Conservation (phyloP, 306 rosid species). For the Pyrus pyrifolia region DNA sequence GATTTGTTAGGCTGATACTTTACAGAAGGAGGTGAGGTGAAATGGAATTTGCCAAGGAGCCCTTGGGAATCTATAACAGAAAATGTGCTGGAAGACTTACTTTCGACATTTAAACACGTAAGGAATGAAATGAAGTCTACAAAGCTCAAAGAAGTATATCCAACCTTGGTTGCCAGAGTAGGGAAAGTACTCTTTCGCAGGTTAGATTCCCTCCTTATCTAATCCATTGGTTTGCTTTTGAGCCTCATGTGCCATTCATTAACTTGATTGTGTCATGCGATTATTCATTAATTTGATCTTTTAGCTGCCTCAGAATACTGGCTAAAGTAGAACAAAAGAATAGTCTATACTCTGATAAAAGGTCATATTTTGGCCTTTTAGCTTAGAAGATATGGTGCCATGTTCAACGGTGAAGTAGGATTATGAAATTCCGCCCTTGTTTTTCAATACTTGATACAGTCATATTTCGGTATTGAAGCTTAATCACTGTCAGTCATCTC, state of each 20-base stretch:
- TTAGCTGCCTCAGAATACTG: not conserved
- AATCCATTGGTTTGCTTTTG: not conserved
- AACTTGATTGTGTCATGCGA: not conserved
- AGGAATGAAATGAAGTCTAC: constrained; percentile 16
- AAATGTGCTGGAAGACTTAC: constrained; percentile 24
- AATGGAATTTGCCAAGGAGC: not conserved
- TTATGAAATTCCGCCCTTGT: not conserved
- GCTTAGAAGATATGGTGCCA: not conserved
- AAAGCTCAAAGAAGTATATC: constrained; percentile 8
- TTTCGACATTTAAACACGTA: constrained; percentile 17
- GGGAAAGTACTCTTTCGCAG: constrained; percentile 40
- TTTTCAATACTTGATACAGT: not conserved
- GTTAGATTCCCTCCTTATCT: constrained; percentile 10
- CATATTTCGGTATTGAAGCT: too few species aligned
- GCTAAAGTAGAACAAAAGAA: not conserved
- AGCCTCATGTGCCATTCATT: not conserved
- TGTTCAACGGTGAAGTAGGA: not conserved
- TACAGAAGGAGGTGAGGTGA: constrained; percentile 1
- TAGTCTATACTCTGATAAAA: not conserved
- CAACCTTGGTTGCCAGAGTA: constrained; percentile 28
- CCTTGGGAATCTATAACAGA: constrained; percentile 27
- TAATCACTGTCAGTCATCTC: too few species aligned
- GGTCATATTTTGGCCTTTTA: not conserved
- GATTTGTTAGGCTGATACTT: not conserved
- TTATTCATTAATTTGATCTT: not conserved